Conservation (phyloP, 441 rosid species). For the Euphorbia celastroides region DNA sequence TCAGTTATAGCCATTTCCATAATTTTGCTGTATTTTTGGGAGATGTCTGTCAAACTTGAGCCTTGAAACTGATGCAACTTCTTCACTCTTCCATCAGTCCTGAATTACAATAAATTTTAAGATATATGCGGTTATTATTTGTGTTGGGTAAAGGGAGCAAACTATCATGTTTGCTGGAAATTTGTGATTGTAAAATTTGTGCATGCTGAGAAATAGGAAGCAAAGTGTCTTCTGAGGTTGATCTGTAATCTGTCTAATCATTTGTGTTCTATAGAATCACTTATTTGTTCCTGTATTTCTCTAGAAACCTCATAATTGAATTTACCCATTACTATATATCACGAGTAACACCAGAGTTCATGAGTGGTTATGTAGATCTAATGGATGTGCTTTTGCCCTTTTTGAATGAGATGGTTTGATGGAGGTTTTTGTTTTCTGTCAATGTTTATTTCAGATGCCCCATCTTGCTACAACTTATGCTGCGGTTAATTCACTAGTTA, state of each 20-base stretch:
- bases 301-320: background rate
- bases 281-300: background rate
- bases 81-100: background rate
- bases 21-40: background rate
- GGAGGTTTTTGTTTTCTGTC: background rate
- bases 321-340: too few species aligned
- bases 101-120: background rate
- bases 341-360: too few species aligned
- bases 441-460: slow-evolving; percentile 57
- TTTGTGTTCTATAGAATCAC: background rate
- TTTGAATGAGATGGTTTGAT: background rate
- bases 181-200: background rate
- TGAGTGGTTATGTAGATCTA: background rate
- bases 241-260: background rate
- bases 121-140: background rate
- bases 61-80: background rate
- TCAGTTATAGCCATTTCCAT: background rate
- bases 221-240: background rate
- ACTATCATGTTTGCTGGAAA: background rate
- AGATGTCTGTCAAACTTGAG: background rate
- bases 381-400: background rate
- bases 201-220: background rate
- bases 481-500: slow-evolving; percentile 78
- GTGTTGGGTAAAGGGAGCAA: background rate
- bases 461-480: slow-evolving; percentile 96